Evolutionary conservation across 2,329 filamentous ascomycete genomes (phyloP).

Genomic region (Scolecobasidium constrictum): DNA sequence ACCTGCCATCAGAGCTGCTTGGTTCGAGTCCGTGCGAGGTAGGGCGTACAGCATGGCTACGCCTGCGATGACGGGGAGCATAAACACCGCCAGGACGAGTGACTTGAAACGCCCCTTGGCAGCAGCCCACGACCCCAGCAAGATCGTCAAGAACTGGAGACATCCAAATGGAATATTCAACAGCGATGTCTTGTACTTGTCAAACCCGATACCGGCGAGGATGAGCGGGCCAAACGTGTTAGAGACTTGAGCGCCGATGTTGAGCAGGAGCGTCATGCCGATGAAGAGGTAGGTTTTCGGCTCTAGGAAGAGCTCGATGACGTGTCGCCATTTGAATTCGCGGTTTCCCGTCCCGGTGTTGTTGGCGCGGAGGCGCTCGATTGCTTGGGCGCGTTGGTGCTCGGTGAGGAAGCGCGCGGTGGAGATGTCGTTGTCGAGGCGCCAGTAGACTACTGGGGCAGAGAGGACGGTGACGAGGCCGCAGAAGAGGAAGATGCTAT

Average conservation of each 20-base stretch:
- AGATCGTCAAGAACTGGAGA: conserved; percentile 14
- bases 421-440: conserved; percentile 48
- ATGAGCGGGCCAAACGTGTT: conserved; percentile 58
- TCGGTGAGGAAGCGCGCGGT: conserved; percentile 38
- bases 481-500: conserved; percentile 48
- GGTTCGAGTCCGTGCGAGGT: conserved; percentile 29
- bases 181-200: conserved; percentile 46
- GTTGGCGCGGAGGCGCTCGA: conserved; percentile 40
- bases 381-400: conserved; percentile 33
- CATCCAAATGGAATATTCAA: conserved; percentile 59
- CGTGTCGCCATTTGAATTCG: conserved; percentile 35
- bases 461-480: conserved; percentile 50
- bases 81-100: conserved; percentile 40
- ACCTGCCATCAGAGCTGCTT: conserved; percentile 42
- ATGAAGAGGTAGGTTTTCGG: conserved; percentile 48
- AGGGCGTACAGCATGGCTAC: conserved; percentile 46
- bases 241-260: conserved; percentile 52
- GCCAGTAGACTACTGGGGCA: conserved; percentile 47
- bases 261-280: conserved; percentile 49
- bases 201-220: conserved; percentile 47
- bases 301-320: conserved; percentile 31
- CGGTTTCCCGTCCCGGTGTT: conserved; percentile 35
- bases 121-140: conserved; percentile 41
- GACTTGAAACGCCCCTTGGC: conserved; percentile 48
- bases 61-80: conserved; percentile 51